Evolutionary conservation across 2,329 filamentous ascomycete genomes (phyloP).

Genomic region (Aspergillus carbonarius): DNA sequence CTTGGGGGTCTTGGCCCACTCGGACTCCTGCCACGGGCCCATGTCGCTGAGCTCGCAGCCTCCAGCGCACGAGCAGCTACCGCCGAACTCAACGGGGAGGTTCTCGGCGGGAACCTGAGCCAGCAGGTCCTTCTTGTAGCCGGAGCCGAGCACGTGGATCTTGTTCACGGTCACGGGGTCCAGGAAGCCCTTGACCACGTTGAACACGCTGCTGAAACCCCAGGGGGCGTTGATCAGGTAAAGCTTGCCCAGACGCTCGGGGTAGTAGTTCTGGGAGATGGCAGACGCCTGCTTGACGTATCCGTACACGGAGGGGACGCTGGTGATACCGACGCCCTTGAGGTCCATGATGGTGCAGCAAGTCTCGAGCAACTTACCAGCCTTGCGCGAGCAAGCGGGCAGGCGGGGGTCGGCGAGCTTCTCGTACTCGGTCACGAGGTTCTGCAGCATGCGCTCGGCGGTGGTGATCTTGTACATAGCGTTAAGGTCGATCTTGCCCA

Average conservation of each 20-base stretch:
- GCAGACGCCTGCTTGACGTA: slow-evolving; percentile 82
- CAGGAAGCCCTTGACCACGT: slow-evolving; percentile 85
- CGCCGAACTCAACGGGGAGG: slow-evolving; percentile 82
- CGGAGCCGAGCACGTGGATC: slow-evolving; percentile 82
- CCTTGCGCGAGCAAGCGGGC: slow-evolving; percentile 91
- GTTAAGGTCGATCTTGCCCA: slow-evolving; percentile 87
- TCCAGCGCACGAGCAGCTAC: slow-evolving; percentile 74
- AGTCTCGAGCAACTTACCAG: slow-evolving; percentile 86
- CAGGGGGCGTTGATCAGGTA: slow-evolving; percentile 98
- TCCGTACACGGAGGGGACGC: slow-evolving; percentile 78
- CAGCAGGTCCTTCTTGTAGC: slow-evolving; percentile 81
- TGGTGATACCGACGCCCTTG: slow-evolving; percentile 85
- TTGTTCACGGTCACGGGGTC: slow-evolving; percentile 96
- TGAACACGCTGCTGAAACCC: slow-evolving; percentile 87
- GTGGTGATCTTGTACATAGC: slow-evolving; percentile 93
- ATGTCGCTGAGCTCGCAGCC: slow-evolving; percentile 85
- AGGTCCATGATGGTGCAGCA: slow-evolving; percentile 99
- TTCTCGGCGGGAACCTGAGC: slow-evolving; percentile 86
- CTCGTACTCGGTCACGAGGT: slow-evolving; percentile 97
- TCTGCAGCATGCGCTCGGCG: slow-evolving; percentile 89
- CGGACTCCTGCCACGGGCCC: slow-evolving; percentile 71
- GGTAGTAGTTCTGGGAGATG: slow-evolving; percentile 99
- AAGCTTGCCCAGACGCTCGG: slow-evolving; percentile 90
- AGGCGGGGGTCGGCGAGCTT: slow-evolving; percentile 89
- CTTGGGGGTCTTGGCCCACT: slow-evolving; percentile 47